Percentiles rank a stretch among this genome's conserved stretches.
These are phyloP conservation scores for Jatropha podagrica DNA, from an alignment of 441 rosid species.

Conservation along the genomic window DNA sequence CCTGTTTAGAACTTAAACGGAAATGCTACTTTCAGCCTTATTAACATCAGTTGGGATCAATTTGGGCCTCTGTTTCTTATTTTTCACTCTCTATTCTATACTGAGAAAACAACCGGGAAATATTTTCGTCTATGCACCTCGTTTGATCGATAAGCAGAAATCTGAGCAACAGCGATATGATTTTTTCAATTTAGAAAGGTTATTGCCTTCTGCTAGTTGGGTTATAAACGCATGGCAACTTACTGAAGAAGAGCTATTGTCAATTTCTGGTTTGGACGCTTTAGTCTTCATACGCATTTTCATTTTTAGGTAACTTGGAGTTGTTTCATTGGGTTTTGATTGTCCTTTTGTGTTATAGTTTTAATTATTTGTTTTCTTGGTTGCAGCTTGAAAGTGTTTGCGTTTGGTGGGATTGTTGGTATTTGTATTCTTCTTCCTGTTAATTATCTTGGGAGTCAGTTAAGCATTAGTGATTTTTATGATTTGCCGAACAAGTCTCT, in stretches of 20 bases:
- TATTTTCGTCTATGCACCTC: conserved; percentile 62
- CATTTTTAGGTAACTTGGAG: conserved; percentile 47
- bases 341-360: background rate
- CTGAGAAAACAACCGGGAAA: conserved; percentile 81
- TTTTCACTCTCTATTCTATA: conserved; percentile 74
- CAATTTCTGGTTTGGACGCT: conserved; percentile 67
- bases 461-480: conserved; percentile 45
- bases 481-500: conserved; percentile 65
- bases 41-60: conserved; percentile 94
- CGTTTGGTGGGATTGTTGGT: conserved; percentile 65
- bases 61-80: conserved; percentile 74
- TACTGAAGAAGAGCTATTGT: conserved; percentile 64
- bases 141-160: conserved; percentile 45
- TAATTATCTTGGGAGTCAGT: conserved; percentile 73
- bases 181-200: conserved; percentile 60
- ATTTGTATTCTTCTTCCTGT: conserved; percentile 79
- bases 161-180: conserved; percentile 20
- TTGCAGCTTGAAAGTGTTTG: conserved; percentile 73
- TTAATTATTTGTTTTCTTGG: background rate
- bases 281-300: conserved; percentile 69
- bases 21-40: conserved; percentile 84
- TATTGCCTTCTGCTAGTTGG: conserved; percentile 89
- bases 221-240: conserved; percentile 63
- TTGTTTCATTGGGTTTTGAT: background rate
- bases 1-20: background rate